phyloP scores from a whole-genome alignment of 2,329 filamentous ascomycete species.

The Penicillium sp. region DNA sequence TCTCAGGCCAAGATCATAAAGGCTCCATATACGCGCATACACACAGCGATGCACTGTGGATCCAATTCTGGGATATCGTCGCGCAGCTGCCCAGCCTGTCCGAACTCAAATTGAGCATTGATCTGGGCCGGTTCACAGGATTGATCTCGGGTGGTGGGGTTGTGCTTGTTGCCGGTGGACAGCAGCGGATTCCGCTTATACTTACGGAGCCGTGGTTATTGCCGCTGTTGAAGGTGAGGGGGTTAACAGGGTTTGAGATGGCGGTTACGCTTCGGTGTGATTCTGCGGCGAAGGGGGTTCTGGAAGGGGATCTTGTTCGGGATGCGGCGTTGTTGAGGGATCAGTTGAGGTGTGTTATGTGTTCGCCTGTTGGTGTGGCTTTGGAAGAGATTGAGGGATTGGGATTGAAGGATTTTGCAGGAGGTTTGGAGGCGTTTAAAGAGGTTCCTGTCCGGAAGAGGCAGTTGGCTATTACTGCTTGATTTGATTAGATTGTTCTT shows the following conservation, averaged over 20 bases:
- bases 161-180: conserved; percentile 18
- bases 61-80: conserved; percentile 30
- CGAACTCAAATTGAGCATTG: conserved; percentile 28
- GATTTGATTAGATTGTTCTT: conserved; percentile 12
- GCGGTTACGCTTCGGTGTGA: conserved; percentile 37
- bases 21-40: conserved; percentile 38
- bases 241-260: conserved; percentile 32
- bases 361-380: conserved; percentile 13
- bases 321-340: conserved; percentile 30
- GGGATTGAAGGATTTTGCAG: neutral
- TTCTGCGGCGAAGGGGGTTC: conserved; percentile 22
- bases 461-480: conserved; percentile 32
- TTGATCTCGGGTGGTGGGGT: conserved; percentile 9
- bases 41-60: conserved; percentile 37
- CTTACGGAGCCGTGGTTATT: conserved; percentile 30
- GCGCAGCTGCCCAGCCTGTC: conserved; percentile 19
- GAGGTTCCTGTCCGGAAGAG: neutral
- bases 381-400: conserved; percentile 6
- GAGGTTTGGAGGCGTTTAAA: conserved; percentile 5
- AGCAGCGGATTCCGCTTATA: conserved; percentile 26
- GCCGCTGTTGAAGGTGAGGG: conserved; percentile 31
- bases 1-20: conserved; percentile 29
- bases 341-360: conserved; percentile 27
- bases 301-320: conserved; percentile 28
- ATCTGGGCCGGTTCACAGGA: conserved; percentile 33